phyloP scores from a whole-genome alignment of 2,329 filamentous ascomycete genomes.

The Cladobotryum mycophilum region DNA sequence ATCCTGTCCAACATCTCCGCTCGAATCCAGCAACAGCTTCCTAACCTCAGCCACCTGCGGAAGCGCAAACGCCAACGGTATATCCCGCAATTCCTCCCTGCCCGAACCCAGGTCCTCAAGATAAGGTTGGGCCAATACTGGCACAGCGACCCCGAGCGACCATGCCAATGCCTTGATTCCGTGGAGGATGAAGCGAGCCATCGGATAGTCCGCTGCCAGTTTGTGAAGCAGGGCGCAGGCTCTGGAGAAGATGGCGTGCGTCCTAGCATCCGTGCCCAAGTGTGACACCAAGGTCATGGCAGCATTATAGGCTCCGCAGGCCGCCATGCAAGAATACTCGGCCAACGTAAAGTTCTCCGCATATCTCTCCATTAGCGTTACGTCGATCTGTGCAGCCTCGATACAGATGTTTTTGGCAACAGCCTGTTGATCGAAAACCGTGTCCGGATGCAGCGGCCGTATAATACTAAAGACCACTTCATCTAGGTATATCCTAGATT shows the following conservation, averaged over 20 bases:
- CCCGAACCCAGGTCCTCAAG: conserved; percentile 8
- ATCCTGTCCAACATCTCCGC: not conserved
- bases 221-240: conserved; percentile 6
- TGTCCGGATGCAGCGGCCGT: too few relatives aligned
- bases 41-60: conserved; percentile 12
- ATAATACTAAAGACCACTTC: too few relatives aligned
- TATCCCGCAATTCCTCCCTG: conserved; percentile 10
- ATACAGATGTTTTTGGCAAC: too few relatives aligned
- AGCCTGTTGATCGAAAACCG: too few relatives aligned
- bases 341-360: too few relatives aligned
- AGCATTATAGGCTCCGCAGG: conserved; percentile 13
- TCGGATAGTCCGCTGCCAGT: too few relatives aligned
- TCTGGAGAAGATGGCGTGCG: conserved; percentile 11
- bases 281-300: conserved; percentile 11
- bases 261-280: conserved; percentile 2
- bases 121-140: conserved; percentile 1
- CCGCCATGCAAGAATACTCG: conserved; percentile 14
- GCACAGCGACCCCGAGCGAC: not conserved
- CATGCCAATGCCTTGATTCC: conserved; percentile 14
- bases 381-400: too few relatives aligned
- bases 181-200: not conserved
- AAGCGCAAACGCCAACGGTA: conserved; percentile 14
- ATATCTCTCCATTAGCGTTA: too few relatives aligned
- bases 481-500: too few relatives aligned
- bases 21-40: not conserved